Evolutionary conservation across 192 early-diverging fungal species (phyloP).

Genomic region (Entophlyctis luteolus): DNA sequence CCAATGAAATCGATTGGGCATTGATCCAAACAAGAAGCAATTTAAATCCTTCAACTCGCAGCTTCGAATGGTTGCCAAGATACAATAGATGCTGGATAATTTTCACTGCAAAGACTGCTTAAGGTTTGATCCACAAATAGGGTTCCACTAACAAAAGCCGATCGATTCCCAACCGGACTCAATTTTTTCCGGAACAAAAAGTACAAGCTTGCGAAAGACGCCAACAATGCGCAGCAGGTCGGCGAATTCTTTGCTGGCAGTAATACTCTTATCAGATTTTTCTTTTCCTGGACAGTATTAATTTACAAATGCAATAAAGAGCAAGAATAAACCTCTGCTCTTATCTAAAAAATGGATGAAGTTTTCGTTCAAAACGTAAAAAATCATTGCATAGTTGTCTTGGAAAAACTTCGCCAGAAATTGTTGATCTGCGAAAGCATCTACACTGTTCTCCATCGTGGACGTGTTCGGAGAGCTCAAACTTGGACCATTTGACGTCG

Average conservation of each 20-base stretch:
- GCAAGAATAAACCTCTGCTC: conserved; percentile 37
- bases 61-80: conserved; percentile 62
- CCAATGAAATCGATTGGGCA: conserved; percentile 54
- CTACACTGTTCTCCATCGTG: too few relatives aligned
- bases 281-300: conserved; percentile 31
- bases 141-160: conserved; percentile 12
- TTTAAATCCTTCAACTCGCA: conserved; percentile 69
- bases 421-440: conserved; percentile 35
- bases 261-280: conserved; percentile 55
- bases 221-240: conserved; percentile 61
- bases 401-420: conserved; percentile 64
- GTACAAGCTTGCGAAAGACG: conserved; percentile 64
- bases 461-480: too few relatives aligned
- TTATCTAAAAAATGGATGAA: conserved; percentile 71
- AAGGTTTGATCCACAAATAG: too few relatives aligned
- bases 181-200: conserved; percentile 65
- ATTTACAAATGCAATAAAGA: not conserved
- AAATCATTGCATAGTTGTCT: conserved; percentile 68
- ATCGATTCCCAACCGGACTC: conserved; percentile 69
- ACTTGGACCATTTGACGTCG: not conserved
- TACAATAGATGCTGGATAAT: conserved; percentile 63
- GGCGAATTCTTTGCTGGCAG: conserved; percentile 63
- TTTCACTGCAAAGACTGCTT: conserved; percentile 38
- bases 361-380: conserved; percentile 62
- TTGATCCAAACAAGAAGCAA: conserved; percentile 72